Evolutionary conservation across 768 basidiomycete species (phyloP).

Genomic region (Pleurotus tuber-regium): DNA sequence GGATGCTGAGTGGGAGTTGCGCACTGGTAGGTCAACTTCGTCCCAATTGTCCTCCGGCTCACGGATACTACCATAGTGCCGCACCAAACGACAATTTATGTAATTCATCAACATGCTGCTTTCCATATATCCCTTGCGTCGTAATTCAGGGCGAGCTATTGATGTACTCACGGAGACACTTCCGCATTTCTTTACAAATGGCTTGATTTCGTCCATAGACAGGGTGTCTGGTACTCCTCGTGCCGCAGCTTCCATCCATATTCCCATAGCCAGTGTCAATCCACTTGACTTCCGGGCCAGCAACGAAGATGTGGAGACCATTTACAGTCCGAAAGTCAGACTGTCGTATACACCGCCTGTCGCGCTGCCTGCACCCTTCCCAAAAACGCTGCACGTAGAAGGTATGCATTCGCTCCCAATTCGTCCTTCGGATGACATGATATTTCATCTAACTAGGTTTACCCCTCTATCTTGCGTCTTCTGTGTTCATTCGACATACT

Average conservation of each 20-base stretch:
- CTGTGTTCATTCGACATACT: constrained; percentile 68
- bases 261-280: constrained; percentile 27
- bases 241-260: constrained; percentile 18
- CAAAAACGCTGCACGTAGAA: constrained; percentile 66
- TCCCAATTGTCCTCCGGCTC: neutral
- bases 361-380: constrained; percentile 65
- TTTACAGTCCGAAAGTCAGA: constrained; percentile 64
- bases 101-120: too few species aligned
- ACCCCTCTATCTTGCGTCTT: constrained; percentile 68
- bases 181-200: constrained; percentile 67
- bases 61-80: neutral
- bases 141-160: constrained; percentile 66
- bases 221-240: constrained; percentile 38
- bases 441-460: constrained; percentile 61
- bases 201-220: constrained; percentile 59
- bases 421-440: too few species aligned
- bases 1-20: constrained; percentile 77
- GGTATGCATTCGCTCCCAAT: too few species aligned
- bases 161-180: constrained; percentile 67
- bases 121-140: too few species aligned
- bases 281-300: constrained; percentile 24
- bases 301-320: constrained; percentile 39
- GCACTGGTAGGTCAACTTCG: constrained; percentile 51
- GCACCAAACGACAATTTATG: constrained; percentile 6
- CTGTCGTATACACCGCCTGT: constrained; percentile 70